Evolutionary conservation across 192 early-diverging fungal genomes (phyloP).

Genomic region (Coemansia sp.): DNA sequence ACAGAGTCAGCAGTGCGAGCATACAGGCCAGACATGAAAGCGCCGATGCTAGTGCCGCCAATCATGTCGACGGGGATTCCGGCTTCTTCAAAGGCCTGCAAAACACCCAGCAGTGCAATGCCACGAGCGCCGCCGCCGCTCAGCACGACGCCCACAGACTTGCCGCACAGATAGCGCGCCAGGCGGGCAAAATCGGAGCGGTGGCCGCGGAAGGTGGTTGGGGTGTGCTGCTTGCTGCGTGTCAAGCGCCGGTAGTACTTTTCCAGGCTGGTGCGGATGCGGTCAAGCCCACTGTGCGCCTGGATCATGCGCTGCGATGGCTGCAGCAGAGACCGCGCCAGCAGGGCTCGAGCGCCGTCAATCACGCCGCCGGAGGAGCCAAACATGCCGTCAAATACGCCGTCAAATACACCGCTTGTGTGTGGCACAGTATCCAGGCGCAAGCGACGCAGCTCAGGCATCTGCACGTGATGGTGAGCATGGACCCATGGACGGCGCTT

Average conservation of each 20-base stretch:
- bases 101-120: constrained; percentile 87
- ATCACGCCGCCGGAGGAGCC: not conserved
- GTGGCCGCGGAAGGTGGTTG: constrained; percentile 47
- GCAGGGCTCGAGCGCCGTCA: constrained; percentile 15
- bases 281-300: constrained; percentile 52
- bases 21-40: constrained; percentile 94
- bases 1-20: constrained; percentile 87
- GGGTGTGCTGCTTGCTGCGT: constrained; percentile 35
- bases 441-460: constrained; percentile 55
- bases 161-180: constrained; percentile 87
- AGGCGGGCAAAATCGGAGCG: constrained; percentile 71
- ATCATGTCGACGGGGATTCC: constrained; percentile 98
- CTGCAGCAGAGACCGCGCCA: constrained; percentile 21
- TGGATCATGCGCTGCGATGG: constrained; percentile 24
- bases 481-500: constrained; percentile 93
- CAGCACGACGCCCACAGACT: constrained; percentile 89
- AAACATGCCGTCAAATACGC: not conserved
- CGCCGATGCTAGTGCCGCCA: constrained; percentile 96
- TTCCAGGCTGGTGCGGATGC: constrained; percentile 64
- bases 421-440: not conserved
- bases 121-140: constrained; percentile 98
- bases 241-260: constrained; percentile 63
- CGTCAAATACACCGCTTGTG: not conserved
- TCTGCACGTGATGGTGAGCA: constrained; percentile 94
- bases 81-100: constrained; percentile 93